A percentile compares a stretch with the other conserved stretches of the same genome.
Evolutionary conservation across 768 basidiomycete genomes (phyloP).

Genomic region (Termitomyces sp.): DNA sequence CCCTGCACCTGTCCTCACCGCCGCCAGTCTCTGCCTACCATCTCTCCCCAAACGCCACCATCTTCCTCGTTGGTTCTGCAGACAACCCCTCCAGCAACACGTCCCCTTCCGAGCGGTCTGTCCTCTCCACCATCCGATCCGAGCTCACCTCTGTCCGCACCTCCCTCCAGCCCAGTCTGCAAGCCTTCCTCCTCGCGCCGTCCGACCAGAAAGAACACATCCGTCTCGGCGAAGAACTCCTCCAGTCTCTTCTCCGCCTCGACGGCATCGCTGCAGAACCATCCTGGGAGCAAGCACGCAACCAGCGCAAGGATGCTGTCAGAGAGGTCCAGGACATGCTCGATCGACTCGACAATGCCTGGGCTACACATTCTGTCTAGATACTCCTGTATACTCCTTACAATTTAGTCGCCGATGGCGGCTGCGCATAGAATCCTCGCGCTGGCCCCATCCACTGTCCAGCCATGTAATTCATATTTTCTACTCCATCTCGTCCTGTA

Average conservation of each 20-base stretch:
- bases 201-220: constrained; percentile 33
- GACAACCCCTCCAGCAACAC: constrained; percentile 19
- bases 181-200: constrained; percentile 41
- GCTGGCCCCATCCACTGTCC: constrained; percentile 13
- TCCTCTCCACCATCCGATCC: constrained; percentile 48
- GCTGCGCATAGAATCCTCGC: constrained; percentile 14
- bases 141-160: constrained; percentile 49
- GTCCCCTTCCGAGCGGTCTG: constrained; percentile 40
- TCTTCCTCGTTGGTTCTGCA: constrained; percentile 61
- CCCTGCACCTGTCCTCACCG: constrained; percentile 6
- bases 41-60: constrained; percentile 60
- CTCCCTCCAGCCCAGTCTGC: constrained; percentile 52
- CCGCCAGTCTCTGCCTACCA: constrained; percentile 67
- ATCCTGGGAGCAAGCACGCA: constrained; percentile 75
- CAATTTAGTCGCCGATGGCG: constrained; percentile 26
- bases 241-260: constrained; percentile 83
- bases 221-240: constrained; percentile 76
- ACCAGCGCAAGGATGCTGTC: constrained; percentile 82
- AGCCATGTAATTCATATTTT: constrained; percentile 12
- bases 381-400: constrained; percentile 11
- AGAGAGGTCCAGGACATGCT: constrained; percentile 79
- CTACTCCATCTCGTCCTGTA: constrained; percentile 34
- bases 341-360: constrained; percentile 72
- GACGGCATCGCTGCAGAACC: constrained; percentile 75
- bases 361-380: constrained; percentile 30